phyloP scores from a whole-genome alignment of 495 filamentous ascomycete species.

The Bacidia gigantensis region DNA sequence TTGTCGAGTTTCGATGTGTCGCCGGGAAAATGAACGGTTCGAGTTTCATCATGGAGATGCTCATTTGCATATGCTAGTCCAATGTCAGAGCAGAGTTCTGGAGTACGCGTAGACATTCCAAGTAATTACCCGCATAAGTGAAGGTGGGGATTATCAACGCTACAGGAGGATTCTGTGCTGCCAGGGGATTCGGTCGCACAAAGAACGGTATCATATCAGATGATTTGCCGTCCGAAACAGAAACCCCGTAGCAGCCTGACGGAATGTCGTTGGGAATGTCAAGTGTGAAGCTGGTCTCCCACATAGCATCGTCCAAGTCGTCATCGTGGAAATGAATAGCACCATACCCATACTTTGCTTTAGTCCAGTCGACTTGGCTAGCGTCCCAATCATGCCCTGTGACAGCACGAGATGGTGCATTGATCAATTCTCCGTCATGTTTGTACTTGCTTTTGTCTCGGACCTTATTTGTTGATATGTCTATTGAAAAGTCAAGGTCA shows the following conservation, averaged over 20 bases:
- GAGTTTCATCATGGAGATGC: constrained; percentile 17
- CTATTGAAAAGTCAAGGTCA: constrained; percentile 7
- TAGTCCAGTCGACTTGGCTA: constrained; percentile 8
- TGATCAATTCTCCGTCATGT: constrained; percentile 9
- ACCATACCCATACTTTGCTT: constrained; percentile 16
- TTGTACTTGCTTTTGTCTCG: not conserved
- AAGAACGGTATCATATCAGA: constrained; percentile 10
- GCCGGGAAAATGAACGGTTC: constrained; percentile 14
- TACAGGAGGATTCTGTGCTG: constrained; percentile 10
- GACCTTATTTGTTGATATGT: constrained; percentile 1
- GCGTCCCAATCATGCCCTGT: constrained; percentile 17
- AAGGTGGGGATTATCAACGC: constrained; percentile 18
- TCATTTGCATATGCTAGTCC: constrained; percentile 22
- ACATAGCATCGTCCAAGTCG: constrained; percentile 9
- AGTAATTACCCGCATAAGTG: constrained; percentile 14
- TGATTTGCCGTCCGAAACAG: constrained; percentile 10
- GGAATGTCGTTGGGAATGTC: not conserved
- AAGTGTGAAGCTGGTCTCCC: constrained; percentile 7
- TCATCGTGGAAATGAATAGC: constrained; percentile 18
- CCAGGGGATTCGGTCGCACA: constrained; percentile 2
- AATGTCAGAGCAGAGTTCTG: not conserved
- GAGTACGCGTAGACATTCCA: not conserved
- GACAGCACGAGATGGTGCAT: constrained; percentile 19
- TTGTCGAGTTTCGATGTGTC: constrained; percentile 7
- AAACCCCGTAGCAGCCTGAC: constrained; percentile 13